Evolutionary conservation across 23 red algal genomes (phyloP).

Genomic region (Gracilaria caudata): DNA sequence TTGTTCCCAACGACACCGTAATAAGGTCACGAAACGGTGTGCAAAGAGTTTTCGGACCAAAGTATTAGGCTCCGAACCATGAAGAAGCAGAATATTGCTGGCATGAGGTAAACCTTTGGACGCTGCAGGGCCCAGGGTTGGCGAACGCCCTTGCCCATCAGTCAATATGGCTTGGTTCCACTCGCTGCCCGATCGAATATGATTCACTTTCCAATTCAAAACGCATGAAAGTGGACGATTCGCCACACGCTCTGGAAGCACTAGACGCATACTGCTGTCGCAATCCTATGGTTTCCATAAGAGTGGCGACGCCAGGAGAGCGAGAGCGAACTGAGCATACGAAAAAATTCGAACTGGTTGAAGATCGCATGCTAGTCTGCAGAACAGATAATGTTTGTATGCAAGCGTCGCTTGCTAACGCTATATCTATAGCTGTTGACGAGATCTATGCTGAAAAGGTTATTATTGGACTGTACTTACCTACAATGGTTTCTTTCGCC

Average conservation of each 20-base stretch:
- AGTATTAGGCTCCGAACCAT: too few relatives aligned
- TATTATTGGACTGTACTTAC: background rate
- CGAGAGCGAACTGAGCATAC: background rate
- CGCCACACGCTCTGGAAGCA: background rate
- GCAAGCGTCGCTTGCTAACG: background rate
- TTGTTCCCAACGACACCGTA: too few relatives aligned
- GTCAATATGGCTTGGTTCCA: background rate
- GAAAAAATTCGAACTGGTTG: background rate
- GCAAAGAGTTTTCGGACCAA: too few relatives aligned
- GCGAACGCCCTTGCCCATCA: background rate
- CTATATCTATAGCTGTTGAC: too few relatives aligned
- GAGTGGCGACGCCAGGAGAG: background rate
- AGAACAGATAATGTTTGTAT: background rate
- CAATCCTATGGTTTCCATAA: background rate
- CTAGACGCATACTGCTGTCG: background rate
- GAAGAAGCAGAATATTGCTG: too few relatives aligned
- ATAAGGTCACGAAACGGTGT: too few relatives aligned
- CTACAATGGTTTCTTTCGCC: background rate
- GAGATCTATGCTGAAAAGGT: too few relatives aligned
- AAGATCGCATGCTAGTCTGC: background rate
- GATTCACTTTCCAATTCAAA: background rate
- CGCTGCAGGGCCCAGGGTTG: background rate
- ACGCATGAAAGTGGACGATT: background rate
- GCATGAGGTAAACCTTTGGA: too few relatives aligned
- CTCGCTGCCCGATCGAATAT: background rate